Base-by-base conservation (phyloP, 1,284 basidiomycete species). In the Cryptococcus sp. region DNA sequence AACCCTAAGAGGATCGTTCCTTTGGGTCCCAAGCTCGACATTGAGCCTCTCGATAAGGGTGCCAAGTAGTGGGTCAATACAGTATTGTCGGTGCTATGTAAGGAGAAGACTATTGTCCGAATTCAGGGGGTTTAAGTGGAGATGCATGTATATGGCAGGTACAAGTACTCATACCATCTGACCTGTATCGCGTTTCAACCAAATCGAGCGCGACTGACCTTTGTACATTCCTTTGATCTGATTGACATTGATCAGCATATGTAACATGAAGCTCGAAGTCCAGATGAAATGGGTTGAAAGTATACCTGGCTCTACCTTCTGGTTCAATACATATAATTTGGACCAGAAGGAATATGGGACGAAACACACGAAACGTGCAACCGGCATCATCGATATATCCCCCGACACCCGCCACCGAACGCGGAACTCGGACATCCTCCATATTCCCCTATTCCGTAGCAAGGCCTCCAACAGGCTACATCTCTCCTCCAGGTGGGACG, bases 1-100 rank as follows among this genome's bases (percentile, higher is more conserved):
- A 89, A 89, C 69, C 84, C 84, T 5, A 81, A 80, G 11, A 80
- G 85, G 40, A 76, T 93, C 59, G 84, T 92, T 2, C 85, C 89
- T 9, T 74, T 80, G 13, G 89, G 89, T 0, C 89, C 89, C 0
- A 74, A 82, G 48, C 84, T 84, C 1, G 68, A 83, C 62, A 84
- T 92, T 54, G 79, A 84, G 67, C 81, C 86, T 3, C 70, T 90
- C 42, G 39, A 50, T 28, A 28, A 19, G 28, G 5, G 18, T n/a
- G 49, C 18, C 23, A 28, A 28, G 28, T 28, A 28, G 28, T 28
- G 5, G 5, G 28, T 5, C 28, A 28, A 28, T 5, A 5, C 28
- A 14, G 18, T 16, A 39, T 5, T 7, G 36, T 16, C n/a, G n/a
- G n/a, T n/a, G n/a, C n/a, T n/a, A 7, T n/a, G 16, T 39, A 19